Evolutionary conservation across 2,329 filamentous ascomycete species (phyloP).

Genomic region (Colletotrichum siamense): DNA sequence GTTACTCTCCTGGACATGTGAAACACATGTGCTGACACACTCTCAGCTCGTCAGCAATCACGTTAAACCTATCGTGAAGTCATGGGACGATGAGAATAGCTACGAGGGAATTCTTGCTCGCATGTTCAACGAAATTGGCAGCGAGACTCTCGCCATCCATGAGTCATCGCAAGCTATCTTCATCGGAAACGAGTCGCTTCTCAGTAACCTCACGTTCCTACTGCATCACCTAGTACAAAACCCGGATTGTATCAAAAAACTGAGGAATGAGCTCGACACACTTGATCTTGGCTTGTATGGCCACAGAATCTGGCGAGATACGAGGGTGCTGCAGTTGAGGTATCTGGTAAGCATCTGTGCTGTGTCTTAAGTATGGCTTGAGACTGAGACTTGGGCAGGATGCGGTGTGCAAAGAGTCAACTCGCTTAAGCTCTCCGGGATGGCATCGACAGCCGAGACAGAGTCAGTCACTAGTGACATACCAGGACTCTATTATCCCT

Average conservation of each 20-base stretch:
- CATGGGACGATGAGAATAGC: conserved; percentile 2
- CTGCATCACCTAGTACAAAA: conserved; percentile 17
- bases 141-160: conserved; percentile 3
- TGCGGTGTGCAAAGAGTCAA: conserved; percentile 23
- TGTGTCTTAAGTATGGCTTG: accelerated
- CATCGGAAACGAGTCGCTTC: conserved; percentile 24
- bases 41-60: not conserved
- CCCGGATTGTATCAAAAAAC: conserved; percentile 3
- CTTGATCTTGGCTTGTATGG: conserved; percentile 9
- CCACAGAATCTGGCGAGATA: conserved; percentile 18
- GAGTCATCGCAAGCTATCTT: conserved; percentile 23
- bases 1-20: not conserved
- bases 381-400: conserved; percentile 2
- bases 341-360: conserved; percentile 12
- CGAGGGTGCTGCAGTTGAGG: not conserved
- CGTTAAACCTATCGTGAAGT: not conserved
- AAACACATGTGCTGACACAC: not conserved
- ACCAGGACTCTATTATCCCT: conserved; percentile 1
- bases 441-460: conserved; percentile 25
- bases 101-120: conserved; percentile 1
- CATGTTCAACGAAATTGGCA: conserved; percentile 11
- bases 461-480: not conserved
- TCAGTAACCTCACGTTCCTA: conserved; percentile 22
- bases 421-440: conserved; percentile 18
- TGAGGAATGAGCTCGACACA: conserved; percentile 19